phyloP scores from a whole-genome alignment of 1,139 yeast species.

The Eremothecium gossypii region DNA sequence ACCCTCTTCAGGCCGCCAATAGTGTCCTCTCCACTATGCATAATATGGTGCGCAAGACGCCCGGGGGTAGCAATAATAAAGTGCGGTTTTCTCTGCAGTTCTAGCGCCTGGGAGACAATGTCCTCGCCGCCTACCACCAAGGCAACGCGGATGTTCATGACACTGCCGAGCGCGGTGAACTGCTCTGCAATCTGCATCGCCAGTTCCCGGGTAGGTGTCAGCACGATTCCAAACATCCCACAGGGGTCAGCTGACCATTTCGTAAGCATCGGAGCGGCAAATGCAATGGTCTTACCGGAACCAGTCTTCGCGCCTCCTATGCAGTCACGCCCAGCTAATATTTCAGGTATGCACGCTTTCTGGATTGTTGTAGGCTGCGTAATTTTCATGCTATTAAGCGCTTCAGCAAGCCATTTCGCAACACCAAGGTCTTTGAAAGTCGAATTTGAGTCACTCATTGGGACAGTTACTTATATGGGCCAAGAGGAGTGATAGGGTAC shows the following conservation, averaged over 20 bases:
- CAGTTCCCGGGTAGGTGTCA: slow-evolving; percentile 93
- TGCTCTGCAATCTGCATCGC: slow-evolving; percentile 97
- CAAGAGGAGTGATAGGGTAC: too few species aligned
- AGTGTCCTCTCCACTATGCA: slow-evolving; percentile 85
- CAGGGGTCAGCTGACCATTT: slow-evolving; percentile 92
- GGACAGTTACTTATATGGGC: background rate
- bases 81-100: slow-evolving; percentile 78
- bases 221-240: slow-evolving; percentile 80
- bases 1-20: slow-evolving; percentile 68
- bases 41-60: slow-evolving; percentile 83
- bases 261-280: slow-evolving; percentile 92
- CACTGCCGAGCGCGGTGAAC: slow-evolving; percentile 84
- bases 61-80: slow-evolving; percentile 98
- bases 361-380: slow-evolving; percentile 81
- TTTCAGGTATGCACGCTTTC: slow-evolving; percentile 77
- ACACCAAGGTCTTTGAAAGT: slow-evolving; percentile 60
- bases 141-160: slow-evolving; percentile 70
- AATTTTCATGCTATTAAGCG: slow-evolving; percentile 75
- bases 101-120: slow-evolving; percentile 76
- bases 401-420: slow-evolving; percentile 77
- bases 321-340: slow-evolving; percentile 69
- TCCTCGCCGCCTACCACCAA: slow-evolving; percentile 94
- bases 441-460: background rate
- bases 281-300: slow-evolving; percentile 95
- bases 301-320: slow-evolving; percentile 99